Evolutionary conservation across 2,329 filamentous ascomycete species (phyloP), one percentile per base, ranked within the genome.

Genomic region (Fusarium brevicatenulatum): DNA sequence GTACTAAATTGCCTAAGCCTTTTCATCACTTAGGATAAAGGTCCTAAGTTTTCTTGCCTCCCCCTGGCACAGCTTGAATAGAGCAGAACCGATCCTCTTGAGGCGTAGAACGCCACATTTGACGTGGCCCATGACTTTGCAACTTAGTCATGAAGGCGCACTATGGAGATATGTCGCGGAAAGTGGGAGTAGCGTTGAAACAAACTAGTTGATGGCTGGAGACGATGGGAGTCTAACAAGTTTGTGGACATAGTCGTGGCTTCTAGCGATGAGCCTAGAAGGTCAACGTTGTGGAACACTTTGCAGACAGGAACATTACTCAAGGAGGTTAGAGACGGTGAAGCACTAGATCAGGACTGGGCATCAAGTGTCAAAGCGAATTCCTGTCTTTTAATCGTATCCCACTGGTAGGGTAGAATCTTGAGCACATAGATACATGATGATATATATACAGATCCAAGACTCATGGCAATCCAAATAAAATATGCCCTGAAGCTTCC

Each of bases 401-500:
- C 53, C 44, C 37, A 36, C 21, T 21, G 30, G 19, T 49, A 67
- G 42, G 49, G 43, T 63, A 58, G 40, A 39, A 44, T 68, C 63
- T 42, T 63, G 64, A 43, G 56, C 52, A 63, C 66, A 63, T 69
- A 60, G 28, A 60, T 59, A 71, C 44, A 53, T 68, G 39, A 52
- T 52, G 37, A 30, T 49, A 63, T 72, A 52, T 54, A 70, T 66
- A 72, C 66, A 62, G 32, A 49, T 66, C 42, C 70, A 52, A 70
- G 52, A 43, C 40, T 52, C 46, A 39, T 65, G 37, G 42, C 54
- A 59, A 57, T 50, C 53, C 40, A 66, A 63, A 36, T 42, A 44
- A 50, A 59, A 44, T 62, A 44, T 61, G 55, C 70, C 44, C 50
- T 59, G 25, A 52, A 30, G 25, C 63, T 58, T 68, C 54, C 70